Conservation (phyloP, 495 filamentous ascomycete species). For the Neurospora sublineolata region DNA sequence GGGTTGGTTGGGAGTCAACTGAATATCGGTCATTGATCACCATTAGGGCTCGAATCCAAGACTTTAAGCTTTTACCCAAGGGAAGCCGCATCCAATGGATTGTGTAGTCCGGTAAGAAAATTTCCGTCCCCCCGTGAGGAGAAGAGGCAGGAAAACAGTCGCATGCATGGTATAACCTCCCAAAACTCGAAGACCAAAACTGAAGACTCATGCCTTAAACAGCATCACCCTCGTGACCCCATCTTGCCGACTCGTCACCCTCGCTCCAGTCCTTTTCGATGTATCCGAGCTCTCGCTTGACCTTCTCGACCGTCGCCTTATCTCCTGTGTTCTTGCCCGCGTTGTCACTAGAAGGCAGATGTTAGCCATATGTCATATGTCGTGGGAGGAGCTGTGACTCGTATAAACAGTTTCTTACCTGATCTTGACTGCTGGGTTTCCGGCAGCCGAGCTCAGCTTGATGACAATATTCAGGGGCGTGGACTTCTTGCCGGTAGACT, state of each 20-base stretch:
- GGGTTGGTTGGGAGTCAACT: neutral
- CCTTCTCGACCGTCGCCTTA: constrained; percentile 59
- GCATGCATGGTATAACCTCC: constrained; percentile 3
- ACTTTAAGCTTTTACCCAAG: neutral
- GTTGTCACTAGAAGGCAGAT: constrained; percentile 51
- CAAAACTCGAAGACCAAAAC: neutral
- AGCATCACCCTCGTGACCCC: constrained; percentile 41
- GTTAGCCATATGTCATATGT: neutral
- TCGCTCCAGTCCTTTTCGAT: constrained; percentile 70
- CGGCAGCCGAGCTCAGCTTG: constrained; percentile 76
- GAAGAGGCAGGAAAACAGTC: neutral
- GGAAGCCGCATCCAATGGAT: neutral
- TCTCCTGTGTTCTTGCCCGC: constrained; percentile 94
- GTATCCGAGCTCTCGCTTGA: constrained; percentile 79
- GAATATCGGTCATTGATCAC: too few species aligned
- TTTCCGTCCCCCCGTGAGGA: neutral
- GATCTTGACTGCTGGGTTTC: constrained; percentile 83
- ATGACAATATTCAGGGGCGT: constrained; percentile 96
- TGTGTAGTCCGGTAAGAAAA: neutral
- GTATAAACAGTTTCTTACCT: constrained; percentile 26
- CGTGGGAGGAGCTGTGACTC: neutral
- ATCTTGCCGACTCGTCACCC: constrained; percentile 75
- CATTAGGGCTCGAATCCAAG: neutral
- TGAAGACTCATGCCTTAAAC: constrained; percentile 5
- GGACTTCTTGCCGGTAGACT: constrained; percentile 63